phyloP scores from a whole-genome alignment of 805 yeast genomes.

The Yamadazyma scolyti region DNA sequence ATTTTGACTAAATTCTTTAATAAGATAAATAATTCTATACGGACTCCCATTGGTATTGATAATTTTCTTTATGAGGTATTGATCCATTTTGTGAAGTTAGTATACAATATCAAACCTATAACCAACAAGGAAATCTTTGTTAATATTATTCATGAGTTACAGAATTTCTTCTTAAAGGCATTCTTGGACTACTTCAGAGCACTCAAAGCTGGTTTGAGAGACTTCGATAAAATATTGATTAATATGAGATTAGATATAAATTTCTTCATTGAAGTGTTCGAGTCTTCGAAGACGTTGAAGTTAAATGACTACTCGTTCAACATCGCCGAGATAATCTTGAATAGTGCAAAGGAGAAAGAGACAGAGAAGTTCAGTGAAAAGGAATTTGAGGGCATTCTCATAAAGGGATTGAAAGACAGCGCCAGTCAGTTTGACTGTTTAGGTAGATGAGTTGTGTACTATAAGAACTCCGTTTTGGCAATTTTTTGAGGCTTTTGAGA shows the following conservation, averaged over 20 bases:
- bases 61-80: conserved; percentile 37
- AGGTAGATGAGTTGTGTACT: conserved; percentile 19
- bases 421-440: conserved; percentile 25
- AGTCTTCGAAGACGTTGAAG: conserved; percentile 26
- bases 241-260: conserved; percentile 35
- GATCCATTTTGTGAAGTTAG: conserved; percentile 38
- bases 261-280: conserved; percentile 38
- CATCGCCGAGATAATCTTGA: conserved; percentile 27
- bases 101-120: conserved; percentile 37
- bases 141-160: conserved; percentile 35
- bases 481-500: no score
- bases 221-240: conserved; percentile 13
- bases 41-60: conserved; percentile 22
- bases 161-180: conserved; percentile 29
- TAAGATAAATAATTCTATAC: conserved; percentile 7
- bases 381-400: conserved; percentile 10
- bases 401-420: conserved; percentile 14
- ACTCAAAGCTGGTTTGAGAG: conserved; percentile 12
- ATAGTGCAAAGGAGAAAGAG: conserved; percentile 23
- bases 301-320: conserved; percentile 33
- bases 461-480: no score
- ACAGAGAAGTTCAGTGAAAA: conserved; percentile 7
- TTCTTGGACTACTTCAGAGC: conserved; percentile 28
- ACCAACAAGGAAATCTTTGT: conserved; percentile 33
- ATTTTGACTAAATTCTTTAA: conserved; percentile 23